Base-by-base conservation (phyloP, 2,329 filamentous ascomycete genomes). In the Diaporthe vaccinii region DNA sequence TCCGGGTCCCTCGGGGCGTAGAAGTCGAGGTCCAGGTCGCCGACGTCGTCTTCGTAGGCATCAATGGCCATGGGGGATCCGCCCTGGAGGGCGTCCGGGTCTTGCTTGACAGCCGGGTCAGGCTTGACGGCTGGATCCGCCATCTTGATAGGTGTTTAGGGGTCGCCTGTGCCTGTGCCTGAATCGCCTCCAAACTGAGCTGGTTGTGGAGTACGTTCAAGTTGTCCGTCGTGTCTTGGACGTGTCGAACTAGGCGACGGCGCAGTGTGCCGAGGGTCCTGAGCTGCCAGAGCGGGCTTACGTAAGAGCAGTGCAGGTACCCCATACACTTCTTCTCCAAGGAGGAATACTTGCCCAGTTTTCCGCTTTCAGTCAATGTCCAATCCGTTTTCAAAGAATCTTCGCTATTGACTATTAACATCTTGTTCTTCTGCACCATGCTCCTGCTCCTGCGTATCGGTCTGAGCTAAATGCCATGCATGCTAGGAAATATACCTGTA, bases 11-110 rank as follows among this genome's bases (percentile, higher is more conserved):
- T 73, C n/a, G 77, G 76, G 74, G 83, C 80, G 77, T 79, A 84
- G 80, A 93, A 92, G 73, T 93, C 91, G 25, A 93, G 82, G 77
- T 93, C 91, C 49, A 93, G 82, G 77, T 93, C 91, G 58, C 91
- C 91, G 3, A 90, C 89, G 15, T 74, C 73, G 79, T 93, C 91
- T 81, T 93, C 91, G 78, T 92, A 92, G 61, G 92, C 87, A 79
- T 93, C 92, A 53, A 87, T 82, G 39, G 83, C 84, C 65, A 82
- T 80, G 49, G 85, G 84, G 7, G 85, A 84, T 62, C 80, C 80
- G 76, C 80, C 84, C 51, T 81, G 81, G 55, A 75, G 58, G 34
- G 82, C 80, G 53, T 87, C 86, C 31, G 84, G 83, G 75, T 89
- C 87, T 10, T 84, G 80, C 81, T 89, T 88, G 80, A 88, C 84